Conservation (phyloP, 179 eudicot genomes). For the Silene noctiflora region DNA sequence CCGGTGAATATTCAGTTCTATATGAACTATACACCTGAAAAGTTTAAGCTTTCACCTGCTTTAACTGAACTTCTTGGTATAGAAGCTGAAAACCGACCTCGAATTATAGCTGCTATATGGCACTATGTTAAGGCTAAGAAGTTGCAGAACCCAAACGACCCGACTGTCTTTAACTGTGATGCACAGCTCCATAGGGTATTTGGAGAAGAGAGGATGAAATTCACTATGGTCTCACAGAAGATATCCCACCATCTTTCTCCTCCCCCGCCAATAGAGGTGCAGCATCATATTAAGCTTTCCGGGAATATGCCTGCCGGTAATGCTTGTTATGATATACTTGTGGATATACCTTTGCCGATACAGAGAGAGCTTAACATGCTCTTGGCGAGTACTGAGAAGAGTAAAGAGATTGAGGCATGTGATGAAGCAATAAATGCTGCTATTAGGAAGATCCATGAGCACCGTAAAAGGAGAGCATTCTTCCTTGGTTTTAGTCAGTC, state of each 20-base stretch:
- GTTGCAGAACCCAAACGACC: slow-evolving; percentile 68
- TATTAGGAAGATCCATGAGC: slow-evolving; percentile 83
- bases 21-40: slow-evolving; percentile 75
- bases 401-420: slow-evolving; percentile 75
- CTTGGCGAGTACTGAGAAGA: slow-evolving; percentile 78
- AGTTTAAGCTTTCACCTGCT: slow-evolving; percentile 71
- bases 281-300: slow-evolving; percentile 77
- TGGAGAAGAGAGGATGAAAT: slow-evolving; percentile 86
- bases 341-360: slow-evolving; percentile 87
- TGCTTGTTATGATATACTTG: slow-evolving; percentile 80
- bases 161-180: slow-evolving; percentile 74
- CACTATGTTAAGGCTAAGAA: slow-evolving; percentile 77
- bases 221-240: slow-evolving; percentile 66
- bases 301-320: slow-evolving; percentile 64
- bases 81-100: slow-evolving; percentile 80
- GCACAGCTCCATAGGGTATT: slow-evolving; percentile 67
- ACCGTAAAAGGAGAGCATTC: slow-evolving; percentile 77
- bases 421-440: slow-evolving; percentile 80
- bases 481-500: slow-evolving; percentile 97
- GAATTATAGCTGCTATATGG: slow-evolving; percentile 78
- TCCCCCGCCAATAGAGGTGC: slow-evolving; percentile 78
- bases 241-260: slow-evolving; percentile 58
- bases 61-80: slow-evolving; percentile 72
- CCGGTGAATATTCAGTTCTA: slow-evolving; percentile 62
- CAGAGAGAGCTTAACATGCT: slow-evolving; percentile 81